Evolutionary conservation across 805 yeast genomes (phyloP), one percentile per base, ranked within the genome.

Genomic region (Saccharomycopsis sp.): DNA sequence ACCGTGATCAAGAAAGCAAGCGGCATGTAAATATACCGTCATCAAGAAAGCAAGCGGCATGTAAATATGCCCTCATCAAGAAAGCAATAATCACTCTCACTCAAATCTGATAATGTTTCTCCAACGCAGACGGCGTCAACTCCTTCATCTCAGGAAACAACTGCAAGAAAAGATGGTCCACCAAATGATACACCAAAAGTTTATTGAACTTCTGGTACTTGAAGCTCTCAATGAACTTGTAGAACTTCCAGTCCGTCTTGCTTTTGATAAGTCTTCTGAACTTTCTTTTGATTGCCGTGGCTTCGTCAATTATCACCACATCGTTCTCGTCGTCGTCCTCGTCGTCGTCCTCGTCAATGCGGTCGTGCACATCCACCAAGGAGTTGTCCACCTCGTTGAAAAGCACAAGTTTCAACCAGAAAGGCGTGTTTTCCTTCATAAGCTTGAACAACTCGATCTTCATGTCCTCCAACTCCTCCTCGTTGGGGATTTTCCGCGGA

Each of bases 111-210:
- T 21, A 57, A 50, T 55, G 61, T 29, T 44, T 60, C 54, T 60
- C 63, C 23, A 60, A 55, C 18, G 24, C 57, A 9, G 59, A 55
- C 2, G 63, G 63, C 9, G 59, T 58, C 40, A 58, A 50, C 24
- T 61, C 57, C 20, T 60, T 51, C 29, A 71, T 34, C 54, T 77
- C 80, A 1, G 80, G 79, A 52, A 75, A 68, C 20, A 75, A 29
- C 55, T 72, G 70, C 12, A 73, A 65, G 5, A 79, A 63, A 0
- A 76, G 15, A 47, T 76, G 68, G 62, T 80, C 84, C 41, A 78
- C 18, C 0, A 79, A 21, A 48, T 69, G 71, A 66, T 75, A 73
- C 3, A 77, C 58, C 54, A 81, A 64, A 18, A 75, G 69, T 62
- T 77, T 75, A 64, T 80, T 80, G 51, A 79, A 68, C 8, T 70